phyloP scores from a whole-genome alignment of 805 yeast genomes.

The Saccharomycopsis guyanensis region DNA sequence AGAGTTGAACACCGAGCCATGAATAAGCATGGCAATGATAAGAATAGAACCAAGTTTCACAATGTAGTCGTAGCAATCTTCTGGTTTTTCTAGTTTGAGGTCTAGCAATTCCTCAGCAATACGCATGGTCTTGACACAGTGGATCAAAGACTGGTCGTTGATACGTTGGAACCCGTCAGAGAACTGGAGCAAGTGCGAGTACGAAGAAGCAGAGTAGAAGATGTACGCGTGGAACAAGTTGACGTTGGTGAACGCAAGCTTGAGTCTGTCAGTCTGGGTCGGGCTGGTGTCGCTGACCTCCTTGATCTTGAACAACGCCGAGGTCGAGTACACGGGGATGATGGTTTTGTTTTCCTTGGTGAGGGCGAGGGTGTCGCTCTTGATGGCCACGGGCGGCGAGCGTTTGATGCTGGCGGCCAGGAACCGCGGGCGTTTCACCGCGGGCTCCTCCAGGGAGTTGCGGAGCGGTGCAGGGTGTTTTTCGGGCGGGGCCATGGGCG shows the following conservation, averaged over 20 bases:
- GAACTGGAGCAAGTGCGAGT: neutral
- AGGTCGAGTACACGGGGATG: neutral
- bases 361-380: neutral
- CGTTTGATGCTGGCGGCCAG: neutral
- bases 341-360: neutral
- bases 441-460: neutral
- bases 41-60: neutral
- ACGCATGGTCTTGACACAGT: conserved; percentile 1
- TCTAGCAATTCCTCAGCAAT: neutral
- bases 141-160: neutral
- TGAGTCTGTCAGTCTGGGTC: conserved; percentile 5
- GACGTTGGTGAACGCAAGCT: conserved; percentile 1
- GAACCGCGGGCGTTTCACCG: neutral
- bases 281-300: neutral
- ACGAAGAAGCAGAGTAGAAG: neutral
- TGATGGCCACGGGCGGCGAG: neutral
- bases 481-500: too few species aligned
- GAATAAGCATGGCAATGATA: neutral
- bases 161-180: neutral
- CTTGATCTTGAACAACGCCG: neutral
- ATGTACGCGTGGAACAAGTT: conserved; percentile 6
- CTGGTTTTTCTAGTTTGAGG: neutral
- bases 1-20: neutral
- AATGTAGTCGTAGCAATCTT: conserved; percentile 6
- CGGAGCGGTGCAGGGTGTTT: neutral